Base-by-base conservation (phyloP, 139 green algal genomes). In the Medakamo hakoo region DNA sequence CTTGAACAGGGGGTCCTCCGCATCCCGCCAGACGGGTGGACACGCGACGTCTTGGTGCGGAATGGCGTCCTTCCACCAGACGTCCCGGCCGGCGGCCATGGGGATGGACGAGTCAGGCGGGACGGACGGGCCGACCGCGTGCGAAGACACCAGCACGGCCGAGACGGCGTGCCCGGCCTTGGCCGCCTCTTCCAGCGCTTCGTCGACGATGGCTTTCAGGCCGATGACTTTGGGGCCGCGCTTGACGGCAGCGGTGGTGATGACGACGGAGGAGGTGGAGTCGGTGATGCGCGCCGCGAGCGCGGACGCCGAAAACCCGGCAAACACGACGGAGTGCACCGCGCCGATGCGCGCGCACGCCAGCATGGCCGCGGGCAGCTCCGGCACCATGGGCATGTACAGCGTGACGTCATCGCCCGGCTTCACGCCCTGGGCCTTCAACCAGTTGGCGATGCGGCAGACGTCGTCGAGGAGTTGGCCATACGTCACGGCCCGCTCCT, bases 301-400 rank as follows among this genome's bases (percentile, higher is more conserved):
- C 0, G 83, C 71, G 60, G 97, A 87, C 3, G 92, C 86, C 19
- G 78, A 90, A 76, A 98, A 98, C 40, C 92, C 92, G 3, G 71
- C 92, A 72, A 98, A 98, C 48, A 98, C 92, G 3, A 98, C 90
- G 2, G 71, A 87, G 74, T 97, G 91, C 60, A 98, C 83, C 22
- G 89, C 91, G 22, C 91, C 91, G 59, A 97, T 89, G 60, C 91
- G 82, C 5, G 89, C 88, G 69, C 91, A 98, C 22, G 91, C 91
- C 49, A 76, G 63, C 86, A 95, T 93, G 28, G 83, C 77, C 29
- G 84, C 83, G 23, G 89, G 91, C 56, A 98, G 80, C 78, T 97
- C 85, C 21, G 78, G 67, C 21, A 96, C 64, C 92, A 98, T 98
- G 58, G 92, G 92, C 78, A 98, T 84, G 82, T 98, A 98, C 64